Evolutionary conservation across 225 moss, liverwort and hornwort species (phyloP).

Genomic region (Asterella californica): DNA sequence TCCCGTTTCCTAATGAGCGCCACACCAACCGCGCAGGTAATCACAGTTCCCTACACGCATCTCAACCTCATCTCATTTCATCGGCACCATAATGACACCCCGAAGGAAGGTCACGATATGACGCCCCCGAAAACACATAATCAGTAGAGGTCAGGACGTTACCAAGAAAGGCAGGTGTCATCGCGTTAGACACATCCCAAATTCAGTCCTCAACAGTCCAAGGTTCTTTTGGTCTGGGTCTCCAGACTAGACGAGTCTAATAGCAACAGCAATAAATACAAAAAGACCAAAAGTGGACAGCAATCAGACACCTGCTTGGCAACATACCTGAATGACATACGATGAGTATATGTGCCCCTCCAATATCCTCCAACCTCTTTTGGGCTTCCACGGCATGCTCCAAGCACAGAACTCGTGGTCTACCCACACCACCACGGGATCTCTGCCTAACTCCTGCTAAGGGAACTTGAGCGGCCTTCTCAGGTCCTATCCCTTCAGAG

Average conservation of each 20-base stretch:
- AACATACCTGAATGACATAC: slow-evolving; percentile 78
- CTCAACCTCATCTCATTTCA: too few relatives aligned
- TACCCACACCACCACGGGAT: slow-evolving; percentile 28
- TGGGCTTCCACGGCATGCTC: slow-evolving; percentile 92
- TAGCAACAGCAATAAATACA: neutral
- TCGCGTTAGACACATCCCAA: too few relatives aligned
- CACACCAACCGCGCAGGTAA: too few relatives aligned
- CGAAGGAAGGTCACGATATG: too few relatives aligned
- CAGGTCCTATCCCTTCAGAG: neutral
- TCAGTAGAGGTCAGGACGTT: too few relatives aligned
- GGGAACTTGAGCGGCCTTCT: slow-evolving; percentile 32
- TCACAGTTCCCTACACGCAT: too few relatives aligned
- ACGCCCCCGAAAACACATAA: too few relatives aligned
- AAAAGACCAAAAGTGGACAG: neutral
- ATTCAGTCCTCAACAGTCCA: too few relatives aligned
- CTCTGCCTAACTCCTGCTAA: slow-evolving; percentile 6
- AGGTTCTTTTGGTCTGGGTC: neutral
- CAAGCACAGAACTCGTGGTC: slow-evolving; percentile 70
- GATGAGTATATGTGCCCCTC: slow-evolving; percentile 67
- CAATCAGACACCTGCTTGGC: neutral
- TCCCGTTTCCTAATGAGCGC: too few relatives aligned
- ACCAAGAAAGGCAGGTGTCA: too few relatives aligned
- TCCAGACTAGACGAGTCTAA: neutral
- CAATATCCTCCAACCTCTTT: slow-evolving; percentile 59
- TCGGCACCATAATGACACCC: too few relatives aligned